phyloP scores from a whole-genome alignment of 805 yeast genomes.

The Candida incommunis region DNA sequence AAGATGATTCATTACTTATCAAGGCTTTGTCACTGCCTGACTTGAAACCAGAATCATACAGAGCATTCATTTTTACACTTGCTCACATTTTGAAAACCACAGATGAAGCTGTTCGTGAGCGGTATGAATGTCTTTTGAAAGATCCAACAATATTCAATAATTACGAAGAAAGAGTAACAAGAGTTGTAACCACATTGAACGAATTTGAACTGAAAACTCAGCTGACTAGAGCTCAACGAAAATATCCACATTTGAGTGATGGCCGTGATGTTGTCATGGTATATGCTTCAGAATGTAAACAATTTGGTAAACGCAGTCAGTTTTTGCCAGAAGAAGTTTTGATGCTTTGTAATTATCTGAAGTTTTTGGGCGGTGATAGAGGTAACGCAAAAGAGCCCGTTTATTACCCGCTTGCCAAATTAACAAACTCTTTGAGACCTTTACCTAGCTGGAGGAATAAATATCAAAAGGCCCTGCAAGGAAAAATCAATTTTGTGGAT shows the following conservation, averaged over 20 bases:
- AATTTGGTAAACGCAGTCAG: too few relatives aligned
- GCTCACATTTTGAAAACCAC: not conserved
- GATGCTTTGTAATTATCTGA: not conserved
- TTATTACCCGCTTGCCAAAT: not conserved
- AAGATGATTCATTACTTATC: not conserved
- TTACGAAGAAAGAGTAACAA: not conserved
- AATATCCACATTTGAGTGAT: too few relatives aligned
- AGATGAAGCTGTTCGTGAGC: not conserved
- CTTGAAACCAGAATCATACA: not conserved
- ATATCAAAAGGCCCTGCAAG: too few relatives aligned
- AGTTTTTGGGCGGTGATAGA: not conserved
- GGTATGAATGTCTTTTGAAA: not conserved
- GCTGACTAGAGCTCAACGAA: too few relatives aligned
- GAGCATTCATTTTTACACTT: not conserved
- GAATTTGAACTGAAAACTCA: too few relatives aligned
- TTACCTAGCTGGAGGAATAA: constrained; percentile 10
- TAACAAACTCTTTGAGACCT: not conserved
- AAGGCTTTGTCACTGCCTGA: not conserved
- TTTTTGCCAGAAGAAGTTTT: not conserved
- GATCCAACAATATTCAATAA: not conserved
- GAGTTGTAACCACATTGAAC: too few relatives aligned
- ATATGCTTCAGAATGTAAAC: too few relatives aligned
- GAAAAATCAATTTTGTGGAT: too few relatives aligned
- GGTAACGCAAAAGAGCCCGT: not conserved
- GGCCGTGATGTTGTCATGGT: too few relatives aligned